Conservation (phyloP, 2,329 filamentous ascomycete genomes). For the Biscogniauxia sp. region DNA sequence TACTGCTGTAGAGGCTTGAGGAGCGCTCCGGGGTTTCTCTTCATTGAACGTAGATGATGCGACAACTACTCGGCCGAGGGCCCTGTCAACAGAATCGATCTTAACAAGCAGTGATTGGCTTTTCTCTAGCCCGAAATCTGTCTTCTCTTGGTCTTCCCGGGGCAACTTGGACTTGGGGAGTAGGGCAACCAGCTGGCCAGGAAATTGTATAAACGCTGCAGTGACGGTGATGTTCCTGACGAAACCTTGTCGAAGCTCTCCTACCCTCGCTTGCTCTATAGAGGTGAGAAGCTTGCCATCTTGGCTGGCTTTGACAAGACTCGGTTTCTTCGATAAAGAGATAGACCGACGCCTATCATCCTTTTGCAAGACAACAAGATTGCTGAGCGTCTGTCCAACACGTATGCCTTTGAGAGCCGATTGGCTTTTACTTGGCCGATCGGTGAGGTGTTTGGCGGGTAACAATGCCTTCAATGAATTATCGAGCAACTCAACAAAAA, state of each 20-base stretch:
- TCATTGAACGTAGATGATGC: constrained; percentile 46
- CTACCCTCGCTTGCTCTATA: constrained; percentile 70
- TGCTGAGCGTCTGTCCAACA: constrained; percentile 77
- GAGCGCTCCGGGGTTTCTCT: constrained; percentile 37
- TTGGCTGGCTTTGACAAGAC: constrained; percentile 72
- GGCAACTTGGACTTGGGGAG: constrained; percentile 77
- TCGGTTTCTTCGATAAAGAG: constrained; percentile 78
- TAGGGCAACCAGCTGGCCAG: constrained; percentile 71
- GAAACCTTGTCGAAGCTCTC: constrained; percentile 70
- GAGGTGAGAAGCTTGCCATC: constrained; percentile 67
- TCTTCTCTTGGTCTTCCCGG: constrained; percentile 63
- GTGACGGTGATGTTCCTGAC: constrained; percentile 80
- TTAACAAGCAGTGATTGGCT: constrained; percentile 72
- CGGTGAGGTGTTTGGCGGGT: constrained; percentile 74
- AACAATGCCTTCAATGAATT: constrained; percentile 76
- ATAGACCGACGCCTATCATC: constrained; percentile 73
- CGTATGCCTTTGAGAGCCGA: constrained; percentile 77
- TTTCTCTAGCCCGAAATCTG: constrained; percentile 76
- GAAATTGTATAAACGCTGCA: constrained; percentile 86
- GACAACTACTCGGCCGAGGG: constrained; percentile 65
- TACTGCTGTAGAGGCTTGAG: constrained; percentile 32
- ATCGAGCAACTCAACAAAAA: constrained; percentile 73
- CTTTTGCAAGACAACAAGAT: constrained; percentile 86
- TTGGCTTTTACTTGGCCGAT: constrained; percentile 73
- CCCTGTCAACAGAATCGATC: constrained; percentile 69